Evolutionary conservation across 163 green algal species (phyloP).

Genomic region (Trebouxia gelatinosa): DNA sequence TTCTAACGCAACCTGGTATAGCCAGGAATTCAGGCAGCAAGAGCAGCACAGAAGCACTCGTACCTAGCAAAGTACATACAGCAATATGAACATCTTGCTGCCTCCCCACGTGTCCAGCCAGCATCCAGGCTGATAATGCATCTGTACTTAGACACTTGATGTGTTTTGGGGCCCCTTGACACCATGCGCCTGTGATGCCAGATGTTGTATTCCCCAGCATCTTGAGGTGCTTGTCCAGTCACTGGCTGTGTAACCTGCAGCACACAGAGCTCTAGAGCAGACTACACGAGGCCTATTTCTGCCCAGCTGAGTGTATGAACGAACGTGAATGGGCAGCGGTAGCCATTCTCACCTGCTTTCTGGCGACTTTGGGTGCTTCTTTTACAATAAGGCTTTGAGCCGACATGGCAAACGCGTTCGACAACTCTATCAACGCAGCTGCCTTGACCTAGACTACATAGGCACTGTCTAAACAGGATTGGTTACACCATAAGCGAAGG

Average conservation of each 20-base stretch:
- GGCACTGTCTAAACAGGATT: too few relatives aligned
- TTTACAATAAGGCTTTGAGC: too few relatives aligned
- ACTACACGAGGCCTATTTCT: too few relatives aligned
- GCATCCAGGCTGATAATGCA: constrained; percentile 38
- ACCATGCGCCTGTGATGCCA: constrained; percentile 23
- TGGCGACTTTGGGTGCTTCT: constrained; percentile 1
- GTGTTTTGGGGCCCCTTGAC: constrained; percentile 2
- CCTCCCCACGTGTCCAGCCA: constrained; percentile 43
- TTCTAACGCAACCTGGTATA: too few relatives aligned
- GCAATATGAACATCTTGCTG: constrained; percentile 35
- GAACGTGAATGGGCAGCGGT: background rate
- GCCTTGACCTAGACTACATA: too few relatives aligned
- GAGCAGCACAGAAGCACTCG: too few relatives aligned
- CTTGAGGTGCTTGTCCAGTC: constrained; percentile 9
- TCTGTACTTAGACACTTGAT: constrained; percentile 39
- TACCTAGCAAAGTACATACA: constrained; percentile 61
- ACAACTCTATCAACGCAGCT: too few relatives aligned
- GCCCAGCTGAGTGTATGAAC: background rate
- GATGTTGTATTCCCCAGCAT: constrained; percentile 21
- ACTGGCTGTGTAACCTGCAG: constrained; percentile 14
- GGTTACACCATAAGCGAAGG: too few relatives aligned
- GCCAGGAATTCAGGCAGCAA: too few relatives aligned
- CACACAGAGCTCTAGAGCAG: background rate
- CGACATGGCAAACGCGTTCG: too few relatives aligned
- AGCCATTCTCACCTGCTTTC: background rate